A percentile compares a stretch with the other conserved stretches of the same genome.
Conservation (phyloP, 2,329 filamentous ascomycete species). For the Boeremia exigua region DNA sequence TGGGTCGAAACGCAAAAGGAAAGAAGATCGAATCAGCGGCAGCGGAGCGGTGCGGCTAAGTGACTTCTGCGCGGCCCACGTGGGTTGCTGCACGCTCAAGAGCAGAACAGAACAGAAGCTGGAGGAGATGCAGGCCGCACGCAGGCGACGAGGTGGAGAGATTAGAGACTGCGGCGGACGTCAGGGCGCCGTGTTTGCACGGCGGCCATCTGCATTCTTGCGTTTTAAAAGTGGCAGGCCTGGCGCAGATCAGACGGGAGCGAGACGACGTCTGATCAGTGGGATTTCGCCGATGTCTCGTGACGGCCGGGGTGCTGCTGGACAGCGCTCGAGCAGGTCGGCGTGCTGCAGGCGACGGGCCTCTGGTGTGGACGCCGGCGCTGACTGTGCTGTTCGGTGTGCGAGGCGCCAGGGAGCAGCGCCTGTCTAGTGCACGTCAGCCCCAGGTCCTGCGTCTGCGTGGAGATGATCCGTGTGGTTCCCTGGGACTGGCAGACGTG, state of each 20-base stretch:
- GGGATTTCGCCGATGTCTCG: conserved; percentile 20
- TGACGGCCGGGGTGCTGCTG: conserved; percentile 16
- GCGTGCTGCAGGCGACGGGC: conserved; percentile 5
- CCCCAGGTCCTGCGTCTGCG: conserved; percentile 13
- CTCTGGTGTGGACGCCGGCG: conserved; percentile 2
- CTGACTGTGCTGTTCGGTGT: conserved; percentile 4
- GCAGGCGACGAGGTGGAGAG: conserved; percentile 3
- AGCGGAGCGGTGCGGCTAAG: conserved; percentile 11
- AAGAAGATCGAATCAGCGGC: conserved; percentile 11
- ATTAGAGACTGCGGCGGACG: conserved; percentile 1
- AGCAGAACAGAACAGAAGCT: not conserved
- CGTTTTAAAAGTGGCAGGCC: conserved; percentile 19
- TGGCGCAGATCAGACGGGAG: conserved; percentile 21
- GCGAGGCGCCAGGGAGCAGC: not conserved
- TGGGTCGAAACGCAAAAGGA: conserved; percentile 8
- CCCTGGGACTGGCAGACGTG: conserved; percentile 3
- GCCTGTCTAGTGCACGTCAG: conserved; percentile 11
- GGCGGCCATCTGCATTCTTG: conserved; percentile 3
- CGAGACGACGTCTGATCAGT: conserved; percentile 18
- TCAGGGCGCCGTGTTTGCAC: conserved; percentile 10
- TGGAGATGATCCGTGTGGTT: conserved; percentile 13
- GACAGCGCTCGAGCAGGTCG: conserved; percentile 13
- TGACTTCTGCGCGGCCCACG: conserved; percentile 5
- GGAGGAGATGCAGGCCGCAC: not conserved
- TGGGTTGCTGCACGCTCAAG: conserved; percentile 5